These are phyloP conservation scores for Tulasnella sp. DNA, from an alignment of 768 basidiomycete species.

Conservation along the genomic window DNA sequence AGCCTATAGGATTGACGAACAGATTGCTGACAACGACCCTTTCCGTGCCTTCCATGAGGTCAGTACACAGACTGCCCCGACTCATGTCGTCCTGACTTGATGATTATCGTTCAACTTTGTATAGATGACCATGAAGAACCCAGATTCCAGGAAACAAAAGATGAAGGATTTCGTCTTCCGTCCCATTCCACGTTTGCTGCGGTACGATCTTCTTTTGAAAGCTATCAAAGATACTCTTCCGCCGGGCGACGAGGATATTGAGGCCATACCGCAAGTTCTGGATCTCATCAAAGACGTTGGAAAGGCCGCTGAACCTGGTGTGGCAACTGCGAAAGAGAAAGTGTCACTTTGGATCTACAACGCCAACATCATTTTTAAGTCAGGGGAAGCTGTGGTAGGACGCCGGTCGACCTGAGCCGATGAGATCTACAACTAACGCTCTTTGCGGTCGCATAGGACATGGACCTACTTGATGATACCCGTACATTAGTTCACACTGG, in stretches of 20 bases:
- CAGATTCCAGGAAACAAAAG: constrained; percentile 70
- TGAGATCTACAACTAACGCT: background rate
- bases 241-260: constrained; percentile 63
- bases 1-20: constrained; percentile 75
- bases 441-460: constrained; percentile 40
- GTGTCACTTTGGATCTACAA: constrained; percentile 85
- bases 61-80: constrained; percentile 25
- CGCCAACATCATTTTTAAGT: constrained; percentile 66
- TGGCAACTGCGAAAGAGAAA: constrained; percentile 73
- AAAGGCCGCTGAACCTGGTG: constrained; percentile 80
- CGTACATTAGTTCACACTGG: constrained; percentile 77
- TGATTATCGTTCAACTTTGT: background rate
- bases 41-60: constrained; percentile 82
- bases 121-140: constrained; percentile 36
- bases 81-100: constrained; percentile 13
- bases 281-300: constrained; percentile 79
- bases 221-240: constrained; percentile 68
- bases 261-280: constrained; percentile 73
- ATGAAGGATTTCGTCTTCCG: constrained; percentile 91
- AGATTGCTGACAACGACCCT: constrained; percentile 65
- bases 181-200: constrained; percentile 78
- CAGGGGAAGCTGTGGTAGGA: constrained; percentile 55
- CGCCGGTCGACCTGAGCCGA: background rate
- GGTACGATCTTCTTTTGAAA: constrained; percentile 78
- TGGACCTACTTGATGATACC: constrained; percentile 78